phyloP scores from a whole-genome alignment of 2,329 filamentous ascomycete species.

The Aspergillus brunneoviolaceus region DNA sequence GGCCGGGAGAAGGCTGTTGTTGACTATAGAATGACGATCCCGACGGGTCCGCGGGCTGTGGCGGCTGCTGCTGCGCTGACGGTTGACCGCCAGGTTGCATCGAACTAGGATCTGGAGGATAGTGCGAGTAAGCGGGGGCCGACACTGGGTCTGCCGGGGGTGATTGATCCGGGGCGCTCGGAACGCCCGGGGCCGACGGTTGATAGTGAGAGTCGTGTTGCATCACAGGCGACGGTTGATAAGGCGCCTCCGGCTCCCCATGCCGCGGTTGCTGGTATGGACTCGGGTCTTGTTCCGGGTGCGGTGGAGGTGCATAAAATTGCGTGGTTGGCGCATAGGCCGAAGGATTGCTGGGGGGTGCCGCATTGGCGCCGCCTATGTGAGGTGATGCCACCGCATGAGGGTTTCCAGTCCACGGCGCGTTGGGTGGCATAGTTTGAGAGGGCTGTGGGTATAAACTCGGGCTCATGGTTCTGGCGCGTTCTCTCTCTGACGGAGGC shows the following conservation, averaged over 20 bases:
- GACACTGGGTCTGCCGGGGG: conserved; percentile 15
- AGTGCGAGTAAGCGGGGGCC: conserved; percentile 20
- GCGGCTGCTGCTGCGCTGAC: conserved; percentile 9
- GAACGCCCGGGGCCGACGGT: conserved; percentile 17
- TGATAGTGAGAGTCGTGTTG: conserved; percentile 26
- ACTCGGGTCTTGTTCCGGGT: conserved; percentile 17
- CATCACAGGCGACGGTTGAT: conserved; percentile 22
- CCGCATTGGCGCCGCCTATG: conserved; percentile 14
- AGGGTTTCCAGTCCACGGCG: conserved; percentile 24
- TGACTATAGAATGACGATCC: conserved; percentile 23
- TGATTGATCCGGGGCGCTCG: conserved; percentile 19
- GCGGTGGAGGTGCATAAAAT: conserved; percentile 19
- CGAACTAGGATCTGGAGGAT: conserved; percentile 12
- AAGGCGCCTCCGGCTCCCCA: conserved; percentile 18
- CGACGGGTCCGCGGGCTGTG: conserved; percentile 12
- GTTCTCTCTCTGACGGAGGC: conserved; percentile 33
- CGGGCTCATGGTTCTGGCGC: conserved; percentile 20
- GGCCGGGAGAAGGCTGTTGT: conserved; percentile 17
- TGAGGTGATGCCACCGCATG: conserved; percentile 24
- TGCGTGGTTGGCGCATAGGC: conserved; percentile 19
- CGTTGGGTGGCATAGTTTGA: conserved; percentile 17
- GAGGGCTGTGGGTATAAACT: conserved; percentile 20
- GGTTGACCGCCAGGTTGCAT: conserved; percentile 15
- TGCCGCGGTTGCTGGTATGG: conserved; percentile 22
- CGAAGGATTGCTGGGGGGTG: conserved; percentile 19